These are phyloP conservation scores for Pittosporum tobira DNA, from an alignment of 129 eudicot genomes.

Conservation along the genomic window DNA sequence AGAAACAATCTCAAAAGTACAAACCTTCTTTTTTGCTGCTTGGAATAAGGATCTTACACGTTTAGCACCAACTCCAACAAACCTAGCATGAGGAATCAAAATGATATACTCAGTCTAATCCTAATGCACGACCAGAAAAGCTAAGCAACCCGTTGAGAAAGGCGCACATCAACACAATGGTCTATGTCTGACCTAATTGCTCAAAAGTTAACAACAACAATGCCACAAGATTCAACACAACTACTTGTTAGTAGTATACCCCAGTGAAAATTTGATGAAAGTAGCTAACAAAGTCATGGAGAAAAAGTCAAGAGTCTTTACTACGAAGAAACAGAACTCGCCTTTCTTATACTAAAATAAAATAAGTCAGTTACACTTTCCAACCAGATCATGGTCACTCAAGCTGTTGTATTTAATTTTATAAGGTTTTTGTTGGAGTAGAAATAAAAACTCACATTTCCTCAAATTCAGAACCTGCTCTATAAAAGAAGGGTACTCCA, in stretches of 20 bases:
- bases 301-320: neutral
- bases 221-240: neutral
- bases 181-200: neutral
- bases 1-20: neutral
- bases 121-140: neutral
- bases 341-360: too few relatives aligned
- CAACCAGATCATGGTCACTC: neutral
- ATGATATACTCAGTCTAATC: conserved; percentile 10
- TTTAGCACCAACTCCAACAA: conserved; percentile 91
- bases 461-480: conserved; percentile 98
- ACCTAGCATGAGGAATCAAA: conserved; percentile 40
- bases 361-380: too few relatives aligned
- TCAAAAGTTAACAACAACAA: neutral
- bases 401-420: neutral
- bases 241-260: neutral
- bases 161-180: neutral
- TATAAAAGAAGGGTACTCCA: conserved; percentile 95
- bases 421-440: neutral
- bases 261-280: neutral
- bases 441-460: conserved; percentile 65
- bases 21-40: conserved; percentile 95
- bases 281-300: neutral
- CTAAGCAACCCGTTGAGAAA: neutral
- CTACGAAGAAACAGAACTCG: neutral
- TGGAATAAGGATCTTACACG: conserved; percentile 83